phyloP scores from a whole-genome alignment of 495 filamentous ascomycete genomes.

The Talaromyces ruber region DNA sequence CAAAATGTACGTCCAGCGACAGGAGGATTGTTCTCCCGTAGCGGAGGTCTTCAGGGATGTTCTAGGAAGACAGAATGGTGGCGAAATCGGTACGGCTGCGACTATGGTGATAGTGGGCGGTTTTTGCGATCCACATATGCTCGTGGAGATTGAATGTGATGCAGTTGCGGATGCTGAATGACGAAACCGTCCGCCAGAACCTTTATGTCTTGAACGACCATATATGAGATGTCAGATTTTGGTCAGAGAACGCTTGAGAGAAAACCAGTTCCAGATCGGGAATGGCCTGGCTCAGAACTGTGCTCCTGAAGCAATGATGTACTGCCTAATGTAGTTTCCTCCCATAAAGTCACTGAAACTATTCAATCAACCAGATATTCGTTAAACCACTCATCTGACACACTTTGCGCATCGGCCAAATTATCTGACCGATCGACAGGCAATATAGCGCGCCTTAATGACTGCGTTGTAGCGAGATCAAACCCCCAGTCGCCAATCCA shows the following conservation, averaged over 20 bases:
- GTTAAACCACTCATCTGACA: not conserved
- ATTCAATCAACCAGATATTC: not conserved
- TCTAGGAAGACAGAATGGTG: slow-evolving; percentile 18
- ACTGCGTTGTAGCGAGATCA: slow-evolving; percentile 44
- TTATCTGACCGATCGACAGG: slow-evolving; percentile 24
- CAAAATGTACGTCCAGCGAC: slow-evolving; percentile 30
- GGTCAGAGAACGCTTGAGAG: not conserved
- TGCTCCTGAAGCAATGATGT: not conserved
- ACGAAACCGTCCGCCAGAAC: not conserved
- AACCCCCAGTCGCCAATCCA: slow-evolving; percentile 73
- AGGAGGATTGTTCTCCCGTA: slow-evolving; percentile 24
- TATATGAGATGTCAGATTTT: not conserved
- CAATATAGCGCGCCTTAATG: slow-evolving; percentile 54
- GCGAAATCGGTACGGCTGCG: slow-evolving; percentile 26
- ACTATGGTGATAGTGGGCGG: slow-evolving; percentile 34
- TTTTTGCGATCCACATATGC: slow-evolving; percentile 36
- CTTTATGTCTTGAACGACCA: not conserved
- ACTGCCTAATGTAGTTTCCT: not conserved
- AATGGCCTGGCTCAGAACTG: not conserved
- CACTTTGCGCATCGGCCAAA: not conserved
- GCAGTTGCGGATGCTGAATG: slow-evolving; percentile 20
- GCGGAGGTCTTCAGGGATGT: slow-evolving; percentile 27
- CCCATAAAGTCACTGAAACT: not conserved
- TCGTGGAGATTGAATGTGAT: slow-evolving; percentile 39
- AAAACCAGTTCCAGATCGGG: not conserved